Conservation (phyloP, 768 basidiomycete genomes). For the Postia placenta region DNA sequence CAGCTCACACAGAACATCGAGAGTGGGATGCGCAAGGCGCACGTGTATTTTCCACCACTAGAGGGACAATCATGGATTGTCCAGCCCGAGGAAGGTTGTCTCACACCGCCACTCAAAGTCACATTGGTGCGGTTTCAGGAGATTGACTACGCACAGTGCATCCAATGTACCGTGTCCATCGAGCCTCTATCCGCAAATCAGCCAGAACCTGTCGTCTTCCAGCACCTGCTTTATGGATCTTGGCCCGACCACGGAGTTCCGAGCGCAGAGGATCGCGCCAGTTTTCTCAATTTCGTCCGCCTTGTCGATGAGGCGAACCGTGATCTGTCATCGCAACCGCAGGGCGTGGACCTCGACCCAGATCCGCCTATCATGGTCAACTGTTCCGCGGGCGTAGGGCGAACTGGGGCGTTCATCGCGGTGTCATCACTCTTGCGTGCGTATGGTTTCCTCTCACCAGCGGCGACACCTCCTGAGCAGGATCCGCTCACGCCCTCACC, state of each 20-base stretch:
- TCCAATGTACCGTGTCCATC: constrained; percentile 54
- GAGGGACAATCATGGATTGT: constrained; percentile 46
- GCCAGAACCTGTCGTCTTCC: constrained; percentile 43
- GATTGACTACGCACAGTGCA: constrained; percentile 53
- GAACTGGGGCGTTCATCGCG: constrained; percentile 84
- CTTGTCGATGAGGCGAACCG: constrained; percentile 63
- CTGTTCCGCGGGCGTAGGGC: constrained; percentile 84
- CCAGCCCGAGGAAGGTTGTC: constrained; percentile 37
- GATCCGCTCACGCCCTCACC: constrained; percentile 39
- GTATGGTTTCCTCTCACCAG: constrained; percentile 34
- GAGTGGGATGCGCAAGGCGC: constrained; percentile 63
- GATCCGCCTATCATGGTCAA: constrained; percentile 78
- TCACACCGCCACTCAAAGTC: constrained; percentile 44
- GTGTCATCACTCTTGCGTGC: constrained; percentile 71
- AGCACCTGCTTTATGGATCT: constrained; percentile 64
- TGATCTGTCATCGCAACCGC: constrained; percentile 29
- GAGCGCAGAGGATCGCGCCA: constrained; percentile 46
- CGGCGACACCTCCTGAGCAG: constrained; percentile 18
- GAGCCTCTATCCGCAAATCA: constrained; percentile 12
- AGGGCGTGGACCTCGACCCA: constrained; percentile 30
- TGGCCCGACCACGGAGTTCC: constrained; percentile 92
- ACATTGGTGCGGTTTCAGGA: constrained; percentile 42
- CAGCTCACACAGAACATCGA: constrained; percentile 78
- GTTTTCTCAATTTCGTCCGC: constrained; percentile 53
- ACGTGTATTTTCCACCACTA: constrained; percentile 64